Percentiles rank a stretch among this genome's conserved stretches.
phyloP scores from a whole-genome alignment of 768 basidiomycete genomes.

The Hericium coralloides region DNA sequence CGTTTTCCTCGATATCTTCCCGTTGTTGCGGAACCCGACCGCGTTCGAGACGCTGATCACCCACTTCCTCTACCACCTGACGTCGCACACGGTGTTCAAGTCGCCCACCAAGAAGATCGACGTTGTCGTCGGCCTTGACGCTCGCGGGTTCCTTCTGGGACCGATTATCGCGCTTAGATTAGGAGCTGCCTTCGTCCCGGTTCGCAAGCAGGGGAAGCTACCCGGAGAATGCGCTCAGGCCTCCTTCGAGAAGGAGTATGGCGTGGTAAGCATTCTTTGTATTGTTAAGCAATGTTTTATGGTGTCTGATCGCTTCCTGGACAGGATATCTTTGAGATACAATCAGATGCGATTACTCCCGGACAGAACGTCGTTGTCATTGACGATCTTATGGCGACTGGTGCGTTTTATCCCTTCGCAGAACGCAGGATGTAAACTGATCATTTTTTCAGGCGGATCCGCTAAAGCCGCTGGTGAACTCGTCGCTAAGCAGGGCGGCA shows the following conservation, averaged over 20 bases:
- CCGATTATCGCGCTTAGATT: conserved; percentile 86
- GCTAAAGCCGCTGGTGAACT: conserved; percentile 90
- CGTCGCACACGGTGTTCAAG: conserved; percentile 61
- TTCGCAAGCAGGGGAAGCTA: conserved; percentile 91
- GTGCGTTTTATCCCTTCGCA: conserved; percentile 30
- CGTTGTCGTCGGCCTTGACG: conserved; percentile 91
- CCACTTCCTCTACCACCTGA: conserved; percentile 78
- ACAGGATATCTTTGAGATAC: conserved; percentile 97
- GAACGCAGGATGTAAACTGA: background rate
- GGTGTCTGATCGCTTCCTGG: background rate
- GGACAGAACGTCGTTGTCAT: conserved; percentile 83
- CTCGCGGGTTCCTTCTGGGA: conserved; percentile 91
- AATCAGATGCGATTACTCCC: conserved; percentile 70
- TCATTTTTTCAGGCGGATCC: conserved; percentile 60
- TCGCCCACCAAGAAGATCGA: conserved; percentile 66
- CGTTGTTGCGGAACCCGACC: conserved; percentile 77
- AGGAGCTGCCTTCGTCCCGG: conserved; percentile 92
- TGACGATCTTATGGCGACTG: conserved; percentile 95
- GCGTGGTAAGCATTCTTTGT: conserved; percentile 41
- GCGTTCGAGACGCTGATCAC: conserved; percentile 89
- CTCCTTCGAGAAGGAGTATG: conserved; percentile 90
- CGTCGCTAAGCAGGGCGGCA: conserved; percentile 72
- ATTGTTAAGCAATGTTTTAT: background rate
- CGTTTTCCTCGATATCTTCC: conserved; percentile 91
- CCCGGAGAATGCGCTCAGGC: conserved; percentile 74